Conservation (phyloP, 1,284 basidiomycete genomes). For the Paramarasmius palmivorus region DNA sequence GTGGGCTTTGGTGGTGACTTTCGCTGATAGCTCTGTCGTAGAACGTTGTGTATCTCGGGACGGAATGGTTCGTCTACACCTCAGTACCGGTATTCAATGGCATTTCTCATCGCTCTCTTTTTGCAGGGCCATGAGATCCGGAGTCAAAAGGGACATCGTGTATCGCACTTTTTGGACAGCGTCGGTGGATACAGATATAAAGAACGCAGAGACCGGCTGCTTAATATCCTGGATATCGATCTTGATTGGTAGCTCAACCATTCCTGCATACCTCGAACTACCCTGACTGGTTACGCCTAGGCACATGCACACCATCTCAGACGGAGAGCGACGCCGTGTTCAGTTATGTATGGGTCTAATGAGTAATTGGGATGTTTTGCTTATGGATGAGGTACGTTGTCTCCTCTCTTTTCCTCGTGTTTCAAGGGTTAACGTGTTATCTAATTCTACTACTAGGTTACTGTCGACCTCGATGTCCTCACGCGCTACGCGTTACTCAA, state of each 20-base stretch:
- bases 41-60: constrained; percentile 89
- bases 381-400: constrained; percentile 83
- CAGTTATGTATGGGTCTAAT: constrained; percentile 97
- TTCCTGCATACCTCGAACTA: neutral
- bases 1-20: no score
- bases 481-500: neutral
- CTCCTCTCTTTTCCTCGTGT: neutral
- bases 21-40: constrained; percentile 36
- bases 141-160: constrained; percentile 91
- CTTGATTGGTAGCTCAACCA: constrained; percentile 63
- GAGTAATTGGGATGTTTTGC: constrained; percentile 89
- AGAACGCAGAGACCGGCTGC: constrained; percentile 79
- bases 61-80: constrained; percentile 70
- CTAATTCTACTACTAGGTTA: neutral
- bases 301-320: constrained; percentile 91
- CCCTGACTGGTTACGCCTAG: neutral
- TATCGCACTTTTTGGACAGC: constrained; percentile 89
- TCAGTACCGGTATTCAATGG: neutral
- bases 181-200: constrained; percentile 96
- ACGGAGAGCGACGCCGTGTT: constrained; percentile 89
- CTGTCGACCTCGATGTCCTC: constrained; percentile 2
- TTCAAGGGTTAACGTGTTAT: neutral
- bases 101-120: constrained; percentile 2
- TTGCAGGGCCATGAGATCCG: constrained; percentile 90
- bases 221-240: constrained; percentile 94